Evolutionary conservation across 768 basidiomycete genomes (phyloP), one percentile per base, ranked within the genome.

Genomic region (Kwoniella sp.): DNA sequence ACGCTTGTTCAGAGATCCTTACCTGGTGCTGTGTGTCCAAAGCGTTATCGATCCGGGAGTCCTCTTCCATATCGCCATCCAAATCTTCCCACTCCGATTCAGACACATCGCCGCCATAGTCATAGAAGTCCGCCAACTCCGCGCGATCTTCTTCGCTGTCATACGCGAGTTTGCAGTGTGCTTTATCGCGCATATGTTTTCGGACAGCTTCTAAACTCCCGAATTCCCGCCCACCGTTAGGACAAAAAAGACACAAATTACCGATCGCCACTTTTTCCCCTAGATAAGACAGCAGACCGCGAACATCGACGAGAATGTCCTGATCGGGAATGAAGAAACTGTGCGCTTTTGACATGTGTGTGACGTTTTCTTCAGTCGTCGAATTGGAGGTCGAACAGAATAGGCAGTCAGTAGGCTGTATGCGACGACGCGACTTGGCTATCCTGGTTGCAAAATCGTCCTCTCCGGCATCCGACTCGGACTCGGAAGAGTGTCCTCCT

Each of bases 271-370:
- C 87, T 81, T 96, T 96, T 82, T 96, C 92, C 5, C 90, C 92
- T 7, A 99, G 86, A 79, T 94, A 91, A 7, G 82, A 80, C 64
- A 98, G 81, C 49, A 99, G 85, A 3, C 95, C 96, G 5, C 86
- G 70, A 37, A 90, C 80, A 80, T 98, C 92, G 72, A 88, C 82
- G 70, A 98, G 86, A 80, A 90, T 94, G 52, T 96, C 91, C 46
- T 87, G 87, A 71, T 98, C 94, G 49, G 96, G 96, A 66, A 99
- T 84, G 83, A 95, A 96, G 84, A 98, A 98, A 9, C 92, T 92
- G 81, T 99, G 96, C 0, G 79, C 79, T 54, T 80, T 77, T 44
- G 89, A 87, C 96, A 99, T 99, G 83, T 99, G 96, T 1, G 84
- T 80, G 44, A 94, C 84, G 71, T 88, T 92, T 4, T 83, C 85